These are phyloP conservation scores for Fagopyrum esculentum DNA, from an alignment of 148 eudicot species.

Conservation along the genomic window DNA sequence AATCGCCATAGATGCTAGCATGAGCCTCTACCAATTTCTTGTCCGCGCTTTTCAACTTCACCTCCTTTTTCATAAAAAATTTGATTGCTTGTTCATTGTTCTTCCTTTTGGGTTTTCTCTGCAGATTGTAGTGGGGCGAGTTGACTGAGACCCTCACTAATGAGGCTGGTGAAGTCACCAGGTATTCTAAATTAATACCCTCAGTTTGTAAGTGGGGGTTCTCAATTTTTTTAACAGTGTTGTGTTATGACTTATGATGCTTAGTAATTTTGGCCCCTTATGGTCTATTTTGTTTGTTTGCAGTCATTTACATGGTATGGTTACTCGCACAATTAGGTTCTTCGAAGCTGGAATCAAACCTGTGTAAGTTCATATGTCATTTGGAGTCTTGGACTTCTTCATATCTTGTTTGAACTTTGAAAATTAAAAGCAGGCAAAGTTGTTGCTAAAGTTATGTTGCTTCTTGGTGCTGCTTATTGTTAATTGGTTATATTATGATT, in stretches of 20 bases:
- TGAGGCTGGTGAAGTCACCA: constrained; percentile 98
- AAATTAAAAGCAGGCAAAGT: background rate
- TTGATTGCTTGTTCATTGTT: background rate
- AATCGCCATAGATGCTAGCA: constrained; percentile 96
- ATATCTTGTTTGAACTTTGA: background rate
- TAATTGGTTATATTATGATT: background rate
- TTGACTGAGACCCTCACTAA: constrained; percentile 80
- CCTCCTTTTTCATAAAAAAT: background rate
- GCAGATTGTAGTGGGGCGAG: constrained; percentile 93
- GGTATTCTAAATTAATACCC: constrained; percentile 32
- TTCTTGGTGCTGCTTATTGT: background rate
- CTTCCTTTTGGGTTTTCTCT: constrained; percentile 9
- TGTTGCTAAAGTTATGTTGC: background rate
- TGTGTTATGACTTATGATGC: background rate
- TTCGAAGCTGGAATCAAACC: constrained; percentile 97
- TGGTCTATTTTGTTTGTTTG: constrained; percentile 7
- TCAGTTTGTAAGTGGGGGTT: background rate
- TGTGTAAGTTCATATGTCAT: constrained; percentile 39
- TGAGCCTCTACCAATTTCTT: constrained; percentile 98
- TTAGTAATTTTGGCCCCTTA: background rate
- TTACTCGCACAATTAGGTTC: constrained; percentile 86
- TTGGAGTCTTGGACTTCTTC: background rate
- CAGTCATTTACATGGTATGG: constrained; percentile 99
- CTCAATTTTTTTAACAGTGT: background rate
- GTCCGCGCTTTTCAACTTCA: constrained; percentile 24